Conservation (phyloP, 75 land plant genomes). For the Pinus tabuliformis region DNA sequence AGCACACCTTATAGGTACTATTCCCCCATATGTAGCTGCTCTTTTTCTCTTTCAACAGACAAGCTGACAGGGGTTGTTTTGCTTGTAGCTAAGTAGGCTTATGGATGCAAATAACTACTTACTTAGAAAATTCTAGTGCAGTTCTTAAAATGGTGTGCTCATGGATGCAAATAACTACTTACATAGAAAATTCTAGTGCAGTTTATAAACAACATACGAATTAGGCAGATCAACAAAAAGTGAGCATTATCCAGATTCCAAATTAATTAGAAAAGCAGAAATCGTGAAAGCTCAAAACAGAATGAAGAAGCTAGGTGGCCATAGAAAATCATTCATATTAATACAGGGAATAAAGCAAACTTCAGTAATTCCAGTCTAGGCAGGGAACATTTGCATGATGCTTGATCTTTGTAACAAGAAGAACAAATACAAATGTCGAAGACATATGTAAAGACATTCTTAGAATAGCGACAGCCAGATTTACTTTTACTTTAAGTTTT, state of each 20-base stretch:
- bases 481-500: not conserved
- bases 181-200: not conserved
- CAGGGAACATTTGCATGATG: not conserved
- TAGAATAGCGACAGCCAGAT: not conserved
- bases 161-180: not conserved
- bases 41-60: not conserved
- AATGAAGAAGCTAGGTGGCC: not conserved
- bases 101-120: too few species aligned
- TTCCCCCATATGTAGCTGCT: not conserved
- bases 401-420: not conserved
- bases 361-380: too few species aligned
- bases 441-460: not conserved
- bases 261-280: not conserved
- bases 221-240: not conserved
- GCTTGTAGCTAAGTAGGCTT: too few species aligned
- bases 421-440: not conserved
- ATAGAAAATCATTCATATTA: not conserved
- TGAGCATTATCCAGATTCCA: not conserved
- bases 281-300: not conserved
- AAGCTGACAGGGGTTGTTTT: not conserved
- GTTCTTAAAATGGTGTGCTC: not conserved
- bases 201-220: not conserved
- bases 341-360: not conserved
- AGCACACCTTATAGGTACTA: not conserved
- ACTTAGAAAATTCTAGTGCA: too few species aligned